Conservation (phyloP, 768 basidiomycete species). For the Suillus discolor region DNA sequence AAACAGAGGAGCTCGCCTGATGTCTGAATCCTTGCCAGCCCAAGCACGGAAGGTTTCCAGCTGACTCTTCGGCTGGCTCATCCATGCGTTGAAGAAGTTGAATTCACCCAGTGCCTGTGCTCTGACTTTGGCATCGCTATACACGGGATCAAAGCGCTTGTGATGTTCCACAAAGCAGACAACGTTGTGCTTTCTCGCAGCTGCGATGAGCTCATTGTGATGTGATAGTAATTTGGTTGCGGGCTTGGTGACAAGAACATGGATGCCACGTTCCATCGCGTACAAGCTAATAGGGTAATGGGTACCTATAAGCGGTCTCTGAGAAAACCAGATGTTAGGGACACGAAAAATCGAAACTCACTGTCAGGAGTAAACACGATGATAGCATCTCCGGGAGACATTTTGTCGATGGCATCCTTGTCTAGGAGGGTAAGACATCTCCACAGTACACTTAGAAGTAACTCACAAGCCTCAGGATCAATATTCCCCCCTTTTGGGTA, state of each 20-base stretch:
- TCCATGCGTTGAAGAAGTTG: conserved; percentile 96
- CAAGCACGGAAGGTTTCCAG: conserved; percentile 93
- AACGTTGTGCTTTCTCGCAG: conserved; percentile 78
- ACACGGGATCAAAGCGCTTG: conserved; percentile 90
- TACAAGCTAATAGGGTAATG: conserved; percentile 86
- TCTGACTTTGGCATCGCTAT: conserved; percentile 85
- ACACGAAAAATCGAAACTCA: conserved; percentile 35
- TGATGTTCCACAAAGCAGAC: conserved; percentile 95
- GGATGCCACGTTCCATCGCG: conserved; percentile 82
- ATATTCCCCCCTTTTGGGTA: conserved; percentile 72
- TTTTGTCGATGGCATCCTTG: conserved; percentile 75
- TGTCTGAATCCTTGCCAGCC: conserved; percentile 94
- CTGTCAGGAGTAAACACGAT: conserved; percentile 94
- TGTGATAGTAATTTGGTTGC: conserved; percentile 85
- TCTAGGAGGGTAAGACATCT: conserved; percentile 46
- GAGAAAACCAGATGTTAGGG: background rate
- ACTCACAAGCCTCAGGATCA: conserved; percentile 83
- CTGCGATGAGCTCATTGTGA: conserved; percentile 75
- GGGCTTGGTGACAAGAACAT: conserved; percentile 93
- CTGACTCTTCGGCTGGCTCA: conserved; percentile 96
- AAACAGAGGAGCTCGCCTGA: conserved; percentile 52
- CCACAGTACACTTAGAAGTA: conserved; percentile 6
- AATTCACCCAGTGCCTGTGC: conserved; percentile 82
- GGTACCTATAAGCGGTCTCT: conserved; percentile 50
- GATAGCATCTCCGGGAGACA: conserved; percentile 84